These are phyloP conservation scores for Botrytis pseudocinerea DNA, from an alignment of 2,329 filamentous ascomycete genomes.

Conservation along the genomic window DNA sequence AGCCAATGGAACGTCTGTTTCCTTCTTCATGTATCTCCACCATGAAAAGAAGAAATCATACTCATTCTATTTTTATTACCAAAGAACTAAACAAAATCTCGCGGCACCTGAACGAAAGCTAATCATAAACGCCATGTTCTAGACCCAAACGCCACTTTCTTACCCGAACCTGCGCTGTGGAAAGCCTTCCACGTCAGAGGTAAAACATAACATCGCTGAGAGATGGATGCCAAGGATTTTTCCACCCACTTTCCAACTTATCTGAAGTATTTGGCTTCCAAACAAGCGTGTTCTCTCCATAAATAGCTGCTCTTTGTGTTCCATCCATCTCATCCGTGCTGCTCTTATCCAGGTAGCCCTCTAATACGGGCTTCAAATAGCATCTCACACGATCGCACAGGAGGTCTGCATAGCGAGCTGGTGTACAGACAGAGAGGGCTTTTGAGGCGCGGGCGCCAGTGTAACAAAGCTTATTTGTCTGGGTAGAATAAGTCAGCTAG, in stretches of 20 bases:
- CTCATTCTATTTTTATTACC: neutral
- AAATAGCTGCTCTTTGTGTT: neutral
- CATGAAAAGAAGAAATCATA: neutral
- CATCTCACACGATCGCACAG: slow-evolving; percentile 73
- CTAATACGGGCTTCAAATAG: slow-evolving; percentile 53
- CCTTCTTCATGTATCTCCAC: neutral
- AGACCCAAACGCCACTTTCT: neutral
- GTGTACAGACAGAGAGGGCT: slow-evolving; percentile 79
- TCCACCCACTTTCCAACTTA: neutral
- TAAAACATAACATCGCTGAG: slow-evolving; percentile 10
- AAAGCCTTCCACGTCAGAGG: neutral
- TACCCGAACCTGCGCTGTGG: neutral
- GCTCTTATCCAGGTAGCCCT: neutral
- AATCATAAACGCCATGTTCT: neutral
- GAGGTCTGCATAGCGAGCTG: slow-evolving; percentile 86
- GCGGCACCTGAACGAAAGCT: too few species aligned
- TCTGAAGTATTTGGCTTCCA: neutral
- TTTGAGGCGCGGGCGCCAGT: slow-evolving; percentile 80
- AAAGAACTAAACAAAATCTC: neutral
- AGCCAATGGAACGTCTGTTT: neutral
- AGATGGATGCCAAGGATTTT: slow-evolving; percentile 1
- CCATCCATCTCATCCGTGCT: neutral
- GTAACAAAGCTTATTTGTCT: slow-evolving; percentile 79
- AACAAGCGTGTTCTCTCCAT: neutral
- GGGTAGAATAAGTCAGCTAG: slow-evolving; percentile 37